Conservation (phyloP, 441 rosid species). For the Gossypium gossypioides region DNA sequence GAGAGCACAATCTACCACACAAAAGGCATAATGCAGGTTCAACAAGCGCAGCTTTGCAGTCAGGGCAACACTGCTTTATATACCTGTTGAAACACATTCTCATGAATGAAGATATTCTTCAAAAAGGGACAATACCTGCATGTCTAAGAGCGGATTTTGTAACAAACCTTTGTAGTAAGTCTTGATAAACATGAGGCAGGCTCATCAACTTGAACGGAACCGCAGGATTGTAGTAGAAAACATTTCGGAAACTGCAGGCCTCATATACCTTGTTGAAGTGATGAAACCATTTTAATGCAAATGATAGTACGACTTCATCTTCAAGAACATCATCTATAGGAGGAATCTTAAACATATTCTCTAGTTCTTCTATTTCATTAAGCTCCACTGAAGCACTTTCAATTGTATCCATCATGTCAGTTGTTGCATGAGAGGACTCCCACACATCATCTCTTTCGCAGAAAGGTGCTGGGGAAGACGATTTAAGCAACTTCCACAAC, state of each 20-base stretch:
- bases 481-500: slow-evolving; percentile 72
- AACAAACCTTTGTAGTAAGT: slow-evolving; percentile 77
- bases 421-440: slow-evolving; percentile 27
- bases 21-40: slow-evolving; percentile 86
- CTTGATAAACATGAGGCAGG: slow-evolving; percentile 80
- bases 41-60: slow-evolving; percentile 44
- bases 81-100: slow-evolving; percentile 42
- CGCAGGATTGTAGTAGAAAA: slow-evolving; percentile 49
- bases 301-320: slow-evolving; percentile 44
- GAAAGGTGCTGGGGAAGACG: slow-evolving; percentile 51
- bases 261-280: slow-evolving; percentile 53
- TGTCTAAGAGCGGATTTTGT: slow-evolving; percentile 7
- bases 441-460: slow-evolving; percentile 28
- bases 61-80: slow-evolving; percentile 61
- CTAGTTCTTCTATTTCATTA: slow-evolving; percentile 52
- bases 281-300: slow-evolving; percentile 54
- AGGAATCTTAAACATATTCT: slow-evolving; percentile 75
- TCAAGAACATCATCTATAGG: slow-evolving; percentile 45
- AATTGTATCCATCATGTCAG: slow-evolving; percentile 30
- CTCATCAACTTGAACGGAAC: slow-evolving; percentile 81
- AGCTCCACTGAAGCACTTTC: slow-evolving; percentile 39
- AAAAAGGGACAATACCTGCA: not conserved
- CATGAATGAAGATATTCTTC: slow-evolving; percentile 10
- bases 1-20: slow-evolving; percentile 89
- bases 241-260: slow-evolving; percentile 24